Base-by-base conservation (phyloP, 495 filamentous ascomycete species). In the Podospora pseudoanserina region DNA sequence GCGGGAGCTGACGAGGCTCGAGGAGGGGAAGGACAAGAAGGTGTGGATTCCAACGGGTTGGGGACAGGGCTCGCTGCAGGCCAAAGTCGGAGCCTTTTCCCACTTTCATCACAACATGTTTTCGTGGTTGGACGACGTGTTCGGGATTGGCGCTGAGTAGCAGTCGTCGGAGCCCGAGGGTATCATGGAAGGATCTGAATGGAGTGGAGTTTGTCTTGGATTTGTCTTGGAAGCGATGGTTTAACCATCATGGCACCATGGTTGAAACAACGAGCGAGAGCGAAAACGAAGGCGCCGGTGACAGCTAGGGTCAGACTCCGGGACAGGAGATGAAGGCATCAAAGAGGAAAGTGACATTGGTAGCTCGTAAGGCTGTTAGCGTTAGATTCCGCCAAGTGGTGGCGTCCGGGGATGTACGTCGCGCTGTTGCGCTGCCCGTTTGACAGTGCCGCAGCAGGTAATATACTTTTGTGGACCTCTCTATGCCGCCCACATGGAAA, bases 61-160 rank as follows among this genome's bases (percentile, higher is more conserved):
- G 3, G 70, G 70, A 11, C 28, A 71, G 26, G 77, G 75, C 1
- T 67, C 65, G 11, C 19, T 74, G 9, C 71, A 72, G 64, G 75
- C 75, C 20, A 79, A 79, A 66, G 59, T 74, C 9, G 76, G 68
- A 4, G 67, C 74, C 1, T 67, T 49, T 49, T 67, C 39, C 9
- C 39, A 49, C 39, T 49, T 49, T 13, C 39, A 49, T 13, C 39
- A 49, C 39, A 49, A 11, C 39, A 49, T 49, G 39, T 49, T 49
- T 49, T 6, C 39, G 39, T 49, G 39, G 39, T 49, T 49, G 39
- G 39, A 49, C 39, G 39, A 49, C 39, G 39, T 49, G 2, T 49
- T 49, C 39, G 15, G 39, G 39, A 49, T 49, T 49, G 15, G 39
- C 9, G 39, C 39, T 11, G 39, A 16, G 7, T 11, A 49, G 39